Evolutionary conservation across 768 basidiomycete genomes (phyloP).

Genomic region (Mycena maculata): DNA sequence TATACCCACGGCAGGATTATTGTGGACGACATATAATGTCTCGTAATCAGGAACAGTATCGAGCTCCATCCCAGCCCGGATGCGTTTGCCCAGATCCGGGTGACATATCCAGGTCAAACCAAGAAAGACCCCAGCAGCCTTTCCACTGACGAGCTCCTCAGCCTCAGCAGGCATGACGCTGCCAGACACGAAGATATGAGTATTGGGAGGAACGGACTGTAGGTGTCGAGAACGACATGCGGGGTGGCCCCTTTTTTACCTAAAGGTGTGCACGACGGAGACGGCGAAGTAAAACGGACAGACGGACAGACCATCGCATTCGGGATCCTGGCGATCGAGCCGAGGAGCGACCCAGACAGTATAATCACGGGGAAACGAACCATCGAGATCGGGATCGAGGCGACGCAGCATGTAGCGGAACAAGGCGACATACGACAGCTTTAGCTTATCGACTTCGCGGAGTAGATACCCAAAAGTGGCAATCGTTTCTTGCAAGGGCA

Average conservation of each 20-base stretch:
- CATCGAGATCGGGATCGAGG: slow-evolving; percentile 46
- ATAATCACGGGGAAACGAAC: too few relatives aligned
- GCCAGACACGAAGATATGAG: slow-evolving; percentile 51
- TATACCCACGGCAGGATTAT: too few relatives aligned
- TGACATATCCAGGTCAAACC: slow-evolving; percentile 51
- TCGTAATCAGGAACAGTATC: slow-evolving; percentile 42
- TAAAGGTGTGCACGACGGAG: slow-evolving; percentile 20
- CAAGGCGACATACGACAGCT: slow-evolving; percentile 46
- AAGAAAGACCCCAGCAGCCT: slow-evolving; percentile 50
- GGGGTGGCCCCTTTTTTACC: slow-evolving; percentile 50
- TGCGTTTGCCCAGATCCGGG: slow-evolving; percentile 53
- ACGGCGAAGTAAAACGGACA: background rate
- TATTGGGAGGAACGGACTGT: slow-evolving; percentile 48
- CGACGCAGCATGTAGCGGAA: slow-evolving; percentile 39
- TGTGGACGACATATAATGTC: too few relatives aligned
- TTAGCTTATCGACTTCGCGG: slow-evolving; percentile 24
- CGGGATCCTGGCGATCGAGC: too few relatives aligned
- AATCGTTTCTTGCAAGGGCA: slow-evolving; percentile 37
- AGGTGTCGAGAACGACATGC: slow-evolving; percentile 54
- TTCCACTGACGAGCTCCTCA: slow-evolving; percentile 47
- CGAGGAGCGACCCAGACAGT: too few relatives aligned
- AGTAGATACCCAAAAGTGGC: slow-evolving; percentile 37
- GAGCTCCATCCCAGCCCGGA: slow-evolving; percentile 47
- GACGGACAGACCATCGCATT: too few relatives aligned
- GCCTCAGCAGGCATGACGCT: slow-evolving; percentile 51